Conservation (phyloP, 108 stramenopile species). For the Licmophora abbreviata region DNA sequence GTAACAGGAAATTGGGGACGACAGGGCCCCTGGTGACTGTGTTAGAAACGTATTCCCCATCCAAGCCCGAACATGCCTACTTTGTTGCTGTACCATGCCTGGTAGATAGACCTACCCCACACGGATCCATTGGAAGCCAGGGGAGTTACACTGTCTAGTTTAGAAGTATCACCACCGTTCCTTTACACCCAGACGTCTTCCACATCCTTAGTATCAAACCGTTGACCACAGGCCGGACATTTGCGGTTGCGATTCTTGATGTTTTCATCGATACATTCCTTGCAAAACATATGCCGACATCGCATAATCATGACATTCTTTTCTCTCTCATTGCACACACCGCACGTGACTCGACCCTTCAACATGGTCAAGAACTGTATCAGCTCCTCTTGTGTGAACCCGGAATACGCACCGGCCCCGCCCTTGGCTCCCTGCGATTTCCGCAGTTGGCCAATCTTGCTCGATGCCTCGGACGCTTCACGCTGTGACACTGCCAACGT, state of each 20-base stretch:
- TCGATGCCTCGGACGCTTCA: constrained; percentile 46
- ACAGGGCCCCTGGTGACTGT: too few relatives aligned
- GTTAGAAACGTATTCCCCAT: too few relatives aligned
- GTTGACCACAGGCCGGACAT: constrained; percentile 77
- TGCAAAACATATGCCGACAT: constrained; percentile 92
- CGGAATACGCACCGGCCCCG: constrained; percentile 21
- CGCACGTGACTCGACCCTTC: constrained; percentile 66
- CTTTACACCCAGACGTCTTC: constrained; percentile 71
- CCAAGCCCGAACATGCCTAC: too few relatives aligned
- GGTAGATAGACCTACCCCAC: too few relatives aligned
- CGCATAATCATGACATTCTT: constrained; percentile 86
- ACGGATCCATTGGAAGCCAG: too few relatives aligned
- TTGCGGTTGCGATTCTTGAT: constrained; percentile 83
- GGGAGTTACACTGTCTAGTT: too few relatives aligned
- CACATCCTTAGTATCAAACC: constrained; percentile 84
- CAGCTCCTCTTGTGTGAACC: constrained; percentile 67
- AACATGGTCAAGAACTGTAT: constrained; percentile 60
- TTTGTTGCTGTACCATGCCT: too few relatives aligned
- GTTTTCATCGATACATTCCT: constrained; percentile 82
- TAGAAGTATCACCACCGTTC: too few relatives aligned
- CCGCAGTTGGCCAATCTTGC: constrained; percentile 12
- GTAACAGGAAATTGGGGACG: too few relatives aligned
- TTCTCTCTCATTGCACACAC: constrained; percentile 84
- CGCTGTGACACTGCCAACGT: constrained; percentile 60
- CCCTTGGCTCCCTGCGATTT: too few relatives aligned